phyloP scores from a whole-genome alignment of 2,329 filamentous ascomycete species.

The Calonectria pseudoreteaudii region DNA sequence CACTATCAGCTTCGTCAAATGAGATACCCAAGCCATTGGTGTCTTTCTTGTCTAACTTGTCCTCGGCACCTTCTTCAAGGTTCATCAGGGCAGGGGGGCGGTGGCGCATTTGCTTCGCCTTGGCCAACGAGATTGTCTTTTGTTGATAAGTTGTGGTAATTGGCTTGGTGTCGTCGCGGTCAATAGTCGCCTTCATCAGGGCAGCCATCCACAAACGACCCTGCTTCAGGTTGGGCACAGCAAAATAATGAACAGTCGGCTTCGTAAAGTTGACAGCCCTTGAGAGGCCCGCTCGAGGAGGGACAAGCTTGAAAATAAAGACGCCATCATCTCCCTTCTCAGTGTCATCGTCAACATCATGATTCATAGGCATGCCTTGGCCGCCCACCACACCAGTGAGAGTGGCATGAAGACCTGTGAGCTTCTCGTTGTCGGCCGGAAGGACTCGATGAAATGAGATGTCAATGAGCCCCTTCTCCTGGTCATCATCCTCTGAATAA shows the following conservation, averaged over 20 bases:
- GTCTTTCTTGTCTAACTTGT: conserved; percentile 41
- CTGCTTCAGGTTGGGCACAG: conserved; percentile 88
- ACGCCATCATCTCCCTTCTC: conserved; percentile 75
- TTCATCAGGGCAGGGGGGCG: conserved; percentile 90
- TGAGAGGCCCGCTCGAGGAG: conserved; percentile 86
- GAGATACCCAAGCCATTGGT: conserved; percentile 56
- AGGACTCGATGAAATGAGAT: conserved; percentile 98
- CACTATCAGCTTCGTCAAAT: conserved; percentile 57
- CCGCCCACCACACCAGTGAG: conserved; percentile 82
- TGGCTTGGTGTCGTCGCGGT: conserved; percentile 83
- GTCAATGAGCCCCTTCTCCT: conserved; percentile 96
- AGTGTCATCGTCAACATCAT: conserved; percentile 51
- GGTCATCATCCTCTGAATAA: conserved; percentile 90
- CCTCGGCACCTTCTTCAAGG: conserved; percentile 59
- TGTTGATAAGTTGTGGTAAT: conserved; percentile 96
- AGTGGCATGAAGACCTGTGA: conserved; percentile 91
- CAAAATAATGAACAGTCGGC: conserved; percentile 97
- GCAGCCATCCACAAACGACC: conserved; percentile 98
- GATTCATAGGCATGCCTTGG: conserved; percentile 61
- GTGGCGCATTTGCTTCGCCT: conserved; percentile 88
- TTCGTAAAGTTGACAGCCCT: conserved; percentile 97
- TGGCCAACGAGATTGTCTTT: conserved; percentile 92
- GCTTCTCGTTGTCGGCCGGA: conserved; percentile 88
- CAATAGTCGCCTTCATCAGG: conserved; percentile 98
- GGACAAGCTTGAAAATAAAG: conserved; percentile 98